Percentiles rank a stretch among this genome's conserved stretches.
phyloP scores from a whole-genome alignment of 306 rosid species.

The Sicyos edulis region DNA sequence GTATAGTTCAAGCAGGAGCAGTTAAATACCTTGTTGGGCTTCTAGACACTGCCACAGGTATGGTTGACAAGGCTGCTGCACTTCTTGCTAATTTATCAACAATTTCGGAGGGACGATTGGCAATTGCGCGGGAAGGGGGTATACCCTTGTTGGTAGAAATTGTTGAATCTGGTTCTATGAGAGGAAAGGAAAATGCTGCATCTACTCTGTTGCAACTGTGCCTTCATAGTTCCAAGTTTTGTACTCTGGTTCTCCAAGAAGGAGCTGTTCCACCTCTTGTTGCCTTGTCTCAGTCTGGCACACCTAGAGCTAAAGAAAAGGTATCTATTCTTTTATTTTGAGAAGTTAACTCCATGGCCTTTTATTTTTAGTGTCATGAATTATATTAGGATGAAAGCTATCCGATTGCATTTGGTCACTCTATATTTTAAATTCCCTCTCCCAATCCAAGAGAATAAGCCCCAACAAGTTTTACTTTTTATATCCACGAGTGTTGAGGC shows the following conservation, averaged over 20 bases:
- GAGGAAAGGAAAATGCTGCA: constrained; percentile 94
- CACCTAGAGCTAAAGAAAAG: constrained; percentile 91
- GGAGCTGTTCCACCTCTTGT: constrained; percentile 98
- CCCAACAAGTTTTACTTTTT: background rate
- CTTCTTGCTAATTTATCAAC: constrained; percentile 83
- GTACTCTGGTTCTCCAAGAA: constrained; percentile 85
- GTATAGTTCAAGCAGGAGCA: constrained; percentile 87
- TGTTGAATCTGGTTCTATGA: constrained; percentile 70
- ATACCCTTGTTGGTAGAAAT: constrained; percentile 78
- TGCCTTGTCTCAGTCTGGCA: constrained; percentile 80
- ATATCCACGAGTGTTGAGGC: no score
- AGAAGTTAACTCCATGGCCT: background rate
- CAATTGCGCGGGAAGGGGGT: constrained; percentile 61
- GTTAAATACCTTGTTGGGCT: constrained; percentile 69
- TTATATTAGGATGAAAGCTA: background rate
- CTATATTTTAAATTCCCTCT: background rate
- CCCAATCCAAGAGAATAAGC: background rate
- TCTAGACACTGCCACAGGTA: constrained; percentile 57
- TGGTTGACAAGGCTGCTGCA: constrained; percentile 92
- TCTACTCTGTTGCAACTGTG: constrained; percentile 74
- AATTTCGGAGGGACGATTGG: constrained; percentile 66
- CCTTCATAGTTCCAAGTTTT: constrained; percentile 68
- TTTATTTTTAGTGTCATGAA: background rate
- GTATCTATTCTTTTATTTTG: constrained; percentile 29
- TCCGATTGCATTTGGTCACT: background rate